Base-by-base conservation (phyloP, 2,329 filamentous ascomycete species). In the Aspergillus piperis region DNA sequence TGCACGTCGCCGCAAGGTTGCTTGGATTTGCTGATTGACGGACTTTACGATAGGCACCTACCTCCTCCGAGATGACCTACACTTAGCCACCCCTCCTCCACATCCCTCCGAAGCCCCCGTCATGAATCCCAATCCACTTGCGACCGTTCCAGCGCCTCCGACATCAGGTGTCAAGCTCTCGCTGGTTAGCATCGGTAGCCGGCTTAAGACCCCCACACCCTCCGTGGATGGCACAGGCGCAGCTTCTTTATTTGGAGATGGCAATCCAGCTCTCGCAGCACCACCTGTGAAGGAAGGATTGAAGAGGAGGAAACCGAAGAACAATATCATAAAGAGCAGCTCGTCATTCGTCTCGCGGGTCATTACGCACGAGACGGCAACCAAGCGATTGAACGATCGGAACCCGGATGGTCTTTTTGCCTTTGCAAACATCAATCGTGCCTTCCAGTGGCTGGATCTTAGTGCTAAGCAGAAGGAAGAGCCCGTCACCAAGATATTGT, bases 311-410 rank as follows among this genome's bases (percentile, higher is more conserved):
- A 99, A 99, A 76, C 95, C 95, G 2, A 99, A 98, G 83, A 98
- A 94, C 78, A 98, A 96, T 75, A 95, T 99, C 75, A 88, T 94
- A 55, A 99, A 99, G 82, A 98, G 92, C 79, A 98, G 96, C 76
- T 99, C 95, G 8, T 96, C 94, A 0, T 99, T 97, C 73, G 95
- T 99, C 30, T 97, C 94, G n/a, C 83, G 95, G 57, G 94, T 97
- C 32, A 96, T 98, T 65, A 88, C 92, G 15, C 91, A 96, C 70
- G 95, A 99, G 69, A 83, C 84, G 4, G 77, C 96, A 57, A 83
- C 85, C 21, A 96, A 95, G 77, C 88, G 90, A 65, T 77, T 98
- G 64, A 85, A 86, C 52, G 95, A 98, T 32, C 88, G 91, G 63
- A 86, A 88, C 11, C 82, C 83, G 2, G 90, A 95, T 64, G 93